Evolutionary conservation across 2,329 filamentous ascomycete genomes (phyloP).

Genomic region (Colletotrichum simmondsii): DNA sequence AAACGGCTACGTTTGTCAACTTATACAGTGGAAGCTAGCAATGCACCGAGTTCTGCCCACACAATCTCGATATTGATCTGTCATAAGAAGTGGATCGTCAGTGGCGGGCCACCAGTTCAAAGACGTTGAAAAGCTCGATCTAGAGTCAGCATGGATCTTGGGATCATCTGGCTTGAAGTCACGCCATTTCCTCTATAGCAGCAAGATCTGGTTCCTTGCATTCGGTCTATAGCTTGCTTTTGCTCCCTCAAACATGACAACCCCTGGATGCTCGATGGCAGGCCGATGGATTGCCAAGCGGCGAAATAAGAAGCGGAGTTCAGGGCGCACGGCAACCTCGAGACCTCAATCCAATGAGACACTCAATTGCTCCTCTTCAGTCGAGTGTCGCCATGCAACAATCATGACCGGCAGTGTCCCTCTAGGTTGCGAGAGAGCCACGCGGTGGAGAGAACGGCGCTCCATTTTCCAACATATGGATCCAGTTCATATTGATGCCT

Average conservation of each 20-base stretch:
- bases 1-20: background rate
- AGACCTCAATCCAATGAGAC: background rate
- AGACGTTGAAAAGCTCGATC: background rate
- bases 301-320: background rate
- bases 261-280: background rate
- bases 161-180: background rate
- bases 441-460: constrained; percentile 25
- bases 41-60: background rate
- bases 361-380: background rate
- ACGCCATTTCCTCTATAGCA: constrained; percentile 12
- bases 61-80: background rate
- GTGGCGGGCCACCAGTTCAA: background rate
- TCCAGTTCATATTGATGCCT: constrained; percentile 15
- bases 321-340: background rate
- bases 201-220: constrained; percentile 9
- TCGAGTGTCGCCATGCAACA: background rate
- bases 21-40: background rate
- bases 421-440: background rate
- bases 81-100: background rate
- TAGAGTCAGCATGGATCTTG: constrained; percentile 1
- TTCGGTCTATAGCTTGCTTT: constrained; percentile 7
- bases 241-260: background rate
- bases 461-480: constrained; percentile 26
- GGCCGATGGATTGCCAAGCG: background rate
- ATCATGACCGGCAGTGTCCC: background rate